These are phyloP conservation scores for Hirschioporus abietinus DNA, from an alignment of 768 basidiomycete species.

Conservation along the genomic window DNA sequence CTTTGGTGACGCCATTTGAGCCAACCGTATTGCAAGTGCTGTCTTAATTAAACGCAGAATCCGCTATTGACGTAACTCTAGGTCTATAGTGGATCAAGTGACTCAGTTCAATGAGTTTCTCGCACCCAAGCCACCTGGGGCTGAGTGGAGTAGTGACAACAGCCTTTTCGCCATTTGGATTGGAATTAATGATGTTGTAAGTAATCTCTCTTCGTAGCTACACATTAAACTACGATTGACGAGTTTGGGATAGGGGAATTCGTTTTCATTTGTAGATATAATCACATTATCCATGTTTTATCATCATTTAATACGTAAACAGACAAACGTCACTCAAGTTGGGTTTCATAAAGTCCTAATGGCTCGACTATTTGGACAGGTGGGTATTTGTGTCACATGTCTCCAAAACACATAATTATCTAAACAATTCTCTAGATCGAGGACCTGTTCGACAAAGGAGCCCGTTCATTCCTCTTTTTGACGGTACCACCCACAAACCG, in stretches of 20 bases:
- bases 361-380: constrained; percentile 29
- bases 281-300: neutral
- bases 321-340: constrained; percentile 31
- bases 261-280: constrained; percentile 37
- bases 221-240: neutral
- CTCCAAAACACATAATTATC: neutral
- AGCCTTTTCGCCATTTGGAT: constrained; percentile 33
- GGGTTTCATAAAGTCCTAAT: constrained; percentile 29
- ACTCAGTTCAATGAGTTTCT: constrained; percentile 27
- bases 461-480: constrained; percentile 31
- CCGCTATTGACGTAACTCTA: constrained; percentile 7
- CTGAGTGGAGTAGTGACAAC: constrained; percentile 27
- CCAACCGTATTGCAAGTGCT: constrained; percentile 29
- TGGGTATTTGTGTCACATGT: constrained; percentile 9
- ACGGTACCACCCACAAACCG: constrained; percentile 34
- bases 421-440: constrained; percentile 32
- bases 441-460: constrained; percentile 38
- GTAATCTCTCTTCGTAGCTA: neutral
- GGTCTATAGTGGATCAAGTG: constrained; percentile 33
- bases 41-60: neutral
- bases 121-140: constrained; percentile 26
- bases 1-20: constrained; percentile 29
- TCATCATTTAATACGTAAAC: neutral
- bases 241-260: constrained; percentile 34
- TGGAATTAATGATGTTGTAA: constrained; percentile 33